Conservation (phyloP, 495 filamentous ascomycete genomes). For the Amniculicola lignicola region DNA sequence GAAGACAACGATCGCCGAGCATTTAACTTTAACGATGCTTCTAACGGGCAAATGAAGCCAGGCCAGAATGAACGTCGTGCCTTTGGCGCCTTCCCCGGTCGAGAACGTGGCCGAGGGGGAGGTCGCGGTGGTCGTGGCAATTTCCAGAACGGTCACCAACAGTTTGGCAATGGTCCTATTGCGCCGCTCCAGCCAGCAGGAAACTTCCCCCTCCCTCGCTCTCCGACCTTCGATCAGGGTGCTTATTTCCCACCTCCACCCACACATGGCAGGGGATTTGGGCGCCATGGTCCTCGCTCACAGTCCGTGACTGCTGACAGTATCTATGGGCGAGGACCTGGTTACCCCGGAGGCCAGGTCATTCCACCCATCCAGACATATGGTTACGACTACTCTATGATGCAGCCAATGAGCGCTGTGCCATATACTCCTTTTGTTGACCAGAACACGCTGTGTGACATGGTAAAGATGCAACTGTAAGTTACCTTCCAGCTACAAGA, state of each 20-base stretch:
- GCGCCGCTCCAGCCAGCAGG: conserved; percentile 15
- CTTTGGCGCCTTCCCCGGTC: conserved; percentile 23
- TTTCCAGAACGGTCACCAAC: conserved; percentile 31
- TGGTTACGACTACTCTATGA: conserved; percentile 37
- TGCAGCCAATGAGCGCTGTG: conserved; percentile 61
- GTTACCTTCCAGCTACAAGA: conserved; percentile 18
- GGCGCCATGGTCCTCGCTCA: conserved; percentile 33
- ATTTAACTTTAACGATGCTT: background rate
- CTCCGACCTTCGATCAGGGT: conserved; percentile 29
- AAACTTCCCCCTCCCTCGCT: conserved; percentile 18
- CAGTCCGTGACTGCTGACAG: conserved; percentile 39
- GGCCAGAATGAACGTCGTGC: conserved; percentile 12
- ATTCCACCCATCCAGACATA: conserved; percentile 34
- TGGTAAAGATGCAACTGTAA: conserved; percentile 68
- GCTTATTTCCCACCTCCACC: conserved; percentile 14
- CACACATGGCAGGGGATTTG: conserved; percentile 15
- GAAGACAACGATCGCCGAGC: background rate
- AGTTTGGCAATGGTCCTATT: conserved; percentile 32
- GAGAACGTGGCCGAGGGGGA: conserved; percentile 35
- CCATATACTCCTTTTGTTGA: conserved; percentile 57
- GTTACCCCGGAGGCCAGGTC: conserved; percentile 28
- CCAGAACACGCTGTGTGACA: conserved; percentile 52
- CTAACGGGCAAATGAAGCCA: conserved; percentile 7
- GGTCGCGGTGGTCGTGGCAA: conserved; percentile 30
- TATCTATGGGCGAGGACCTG: conserved; percentile 33